These are phyloP conservation scores for Microthlaspi erraticum DNA, from an alignment of 345 rosid genomes.

Conservation along the genomic window DNA sequence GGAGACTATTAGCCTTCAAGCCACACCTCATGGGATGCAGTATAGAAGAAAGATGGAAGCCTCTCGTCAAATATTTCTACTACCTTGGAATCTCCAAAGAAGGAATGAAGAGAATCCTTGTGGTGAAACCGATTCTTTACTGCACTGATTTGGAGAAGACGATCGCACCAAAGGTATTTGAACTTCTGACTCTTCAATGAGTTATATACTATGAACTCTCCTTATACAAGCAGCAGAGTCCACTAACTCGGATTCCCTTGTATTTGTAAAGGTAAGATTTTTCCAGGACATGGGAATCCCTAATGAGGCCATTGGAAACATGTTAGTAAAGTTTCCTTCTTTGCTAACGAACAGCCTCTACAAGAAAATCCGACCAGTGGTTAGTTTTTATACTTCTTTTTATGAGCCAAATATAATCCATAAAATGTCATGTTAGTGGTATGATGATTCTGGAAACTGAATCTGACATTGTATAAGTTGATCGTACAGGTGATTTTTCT, in stretches of 20 bases:
- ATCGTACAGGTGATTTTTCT: slow-evolving; percentile 71
- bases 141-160: slow-evolving; percentile 73
- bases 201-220: not conserved
- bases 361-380: slow-evolving; percentile 95
- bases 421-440: not conserved
- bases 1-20: slow-evolving; percentile 80
- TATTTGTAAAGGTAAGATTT: slow-evolving; percentile 64
- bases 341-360: slow-evolving; percentile 73
- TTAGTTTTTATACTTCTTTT: slow-evolving; percentile 45
- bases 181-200: not conserved
- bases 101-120: slow-evolving; percentile 90
- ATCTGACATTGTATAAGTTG: not conserved
- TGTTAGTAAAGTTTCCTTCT: slow-evolving; percentile 91
- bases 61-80: slow-evolving; percentile 80
- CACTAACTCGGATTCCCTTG: slow-evolving; percentile 39
- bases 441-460: not conserved
- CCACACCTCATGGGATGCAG: slow-evolving; percentile 87
- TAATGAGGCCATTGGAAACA: slow-evolving; percentile 82
- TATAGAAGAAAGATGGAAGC: slow-evolving; percentile 87
- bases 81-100: slow-evolving; percentile 84
- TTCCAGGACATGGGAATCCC: slow-evolving; percentile 82
- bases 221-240: not conserved
- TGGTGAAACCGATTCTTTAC: slow-evolving; percentile 82
- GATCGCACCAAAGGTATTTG: slow-evolving; percentile 71
- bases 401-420: slow-evolving; percentile 6